A percentile compares a stretch with the other conserved stretches of the same genome.
Evolutionary conservation across 495 filamentous ascomycete species (phyloP).

Genomic region (Entonaema liquescens): DNA sequence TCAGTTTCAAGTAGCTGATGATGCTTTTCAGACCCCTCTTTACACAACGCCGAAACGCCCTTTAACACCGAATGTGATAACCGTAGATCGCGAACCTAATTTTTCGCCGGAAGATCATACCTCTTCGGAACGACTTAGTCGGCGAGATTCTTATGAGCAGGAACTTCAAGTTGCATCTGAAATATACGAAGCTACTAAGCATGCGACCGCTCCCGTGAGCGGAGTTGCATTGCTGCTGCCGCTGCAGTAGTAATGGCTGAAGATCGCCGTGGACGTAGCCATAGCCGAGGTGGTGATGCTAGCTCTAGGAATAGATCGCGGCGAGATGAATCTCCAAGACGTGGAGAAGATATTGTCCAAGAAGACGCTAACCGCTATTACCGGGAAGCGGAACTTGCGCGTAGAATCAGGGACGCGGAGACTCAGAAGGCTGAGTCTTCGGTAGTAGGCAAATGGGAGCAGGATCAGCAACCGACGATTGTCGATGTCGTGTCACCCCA

Average conservation of each 20-base stretch:
- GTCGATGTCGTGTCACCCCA: slow-evolving; percentile 56
- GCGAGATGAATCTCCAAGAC: slow-evolving; percentile 30
- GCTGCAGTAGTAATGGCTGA: slow-evolving; percentile 48
- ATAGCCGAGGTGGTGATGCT: slow-evolving; percentile 30
- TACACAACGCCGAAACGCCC: slow-evolving; percentile 47
- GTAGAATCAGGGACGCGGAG: slow-evolving; percentile 56
- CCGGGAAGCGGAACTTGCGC: slow-evolving; percentile 58
- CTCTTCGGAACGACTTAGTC: slow-evolving; percentile 45
- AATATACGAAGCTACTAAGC: slow-evolving; percentile 45
- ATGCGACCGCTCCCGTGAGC: slow-evolving; percentile 51
- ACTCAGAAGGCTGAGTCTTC: slow-evolving; percentile 58
- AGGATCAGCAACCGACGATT: slow-evolving; percentile 46
- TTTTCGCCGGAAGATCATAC: slow-evolving; percentile 44
- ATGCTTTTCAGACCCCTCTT: slow-evolving; percentile 56
- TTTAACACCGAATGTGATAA: slow-evolving; percentile 53
- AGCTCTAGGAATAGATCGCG: slow-evolving; percentile 33
- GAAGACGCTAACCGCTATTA: slow-evolving; percentile 62
- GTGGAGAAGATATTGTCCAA: slow-evolving; percentile 53
- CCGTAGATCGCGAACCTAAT: slow-evolving; percentile 57
- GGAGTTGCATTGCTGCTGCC: slow-evolving; percentile 47
- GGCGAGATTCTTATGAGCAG: slow-evolving; percentile 53
- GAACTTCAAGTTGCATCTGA: slow-evolving; percentile 49
- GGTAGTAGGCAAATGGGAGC: slow-evolving; percentile 60
- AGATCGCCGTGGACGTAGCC: slow-evolving; percentile 38
- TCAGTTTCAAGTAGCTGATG: slow-evolving; percentile 59